Conservation (phyloP, 805 yeast species). For the Yamadazyma insecticola region DNA sequence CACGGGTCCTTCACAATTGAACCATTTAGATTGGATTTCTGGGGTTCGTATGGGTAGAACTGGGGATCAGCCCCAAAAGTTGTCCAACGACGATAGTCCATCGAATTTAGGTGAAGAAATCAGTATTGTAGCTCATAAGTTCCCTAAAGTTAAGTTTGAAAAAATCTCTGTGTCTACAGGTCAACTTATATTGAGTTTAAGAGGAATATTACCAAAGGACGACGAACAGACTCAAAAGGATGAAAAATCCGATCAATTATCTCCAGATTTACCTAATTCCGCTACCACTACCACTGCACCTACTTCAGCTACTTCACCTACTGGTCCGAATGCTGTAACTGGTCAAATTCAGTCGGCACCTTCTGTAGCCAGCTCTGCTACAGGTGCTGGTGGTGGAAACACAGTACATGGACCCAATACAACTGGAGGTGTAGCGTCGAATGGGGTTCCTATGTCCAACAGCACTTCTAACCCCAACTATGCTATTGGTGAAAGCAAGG, state of each 20-base stretch:
- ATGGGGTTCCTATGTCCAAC: too few relatives aligned
- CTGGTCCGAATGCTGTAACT: too few relatives aligned
- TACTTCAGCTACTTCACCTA: too few relatives aligned
- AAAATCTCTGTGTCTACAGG: slow-evolving; percentile 87
- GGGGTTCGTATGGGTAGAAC: slow-evolving; percentile 76
- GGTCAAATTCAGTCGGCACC: too few relatives aligned
- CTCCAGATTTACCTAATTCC: neutral
- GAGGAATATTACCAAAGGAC: slow-evolving; percentile 53
- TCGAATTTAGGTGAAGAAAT: slow-evolving; percentile 88
- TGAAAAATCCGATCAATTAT: neutral
- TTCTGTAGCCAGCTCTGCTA: too few relatives aligned
- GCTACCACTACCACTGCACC: too few relatives aligned
- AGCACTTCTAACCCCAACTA: too few relatives aligned
- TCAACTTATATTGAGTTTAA: slow-evolving; percentile 64
- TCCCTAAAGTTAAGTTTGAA: slow-evolving; percentile 83
- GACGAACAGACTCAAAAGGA: too few relatives aligned
- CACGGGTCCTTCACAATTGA: slow-evolving; percentile 39
- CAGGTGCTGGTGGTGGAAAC: too few relatives aligned
- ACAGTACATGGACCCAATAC: too few relatives aligned
- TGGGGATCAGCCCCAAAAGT: slow-evolving; percentile 25
- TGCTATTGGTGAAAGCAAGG: too few relatives aligned
- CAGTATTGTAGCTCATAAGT: slow-evolving; percentile 79
- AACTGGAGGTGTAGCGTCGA: too few relatives aligned
- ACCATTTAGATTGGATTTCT: slow-evolving; percentile 87
- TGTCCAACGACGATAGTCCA: slow-evolving; percentile 32